Evolutionary conservation across 2,329 filamentous ascomycete genomes (phyloP), one percentile per base, ranked within the genome.

Genomic region (Ceratocystis smalleyi): DNA sequence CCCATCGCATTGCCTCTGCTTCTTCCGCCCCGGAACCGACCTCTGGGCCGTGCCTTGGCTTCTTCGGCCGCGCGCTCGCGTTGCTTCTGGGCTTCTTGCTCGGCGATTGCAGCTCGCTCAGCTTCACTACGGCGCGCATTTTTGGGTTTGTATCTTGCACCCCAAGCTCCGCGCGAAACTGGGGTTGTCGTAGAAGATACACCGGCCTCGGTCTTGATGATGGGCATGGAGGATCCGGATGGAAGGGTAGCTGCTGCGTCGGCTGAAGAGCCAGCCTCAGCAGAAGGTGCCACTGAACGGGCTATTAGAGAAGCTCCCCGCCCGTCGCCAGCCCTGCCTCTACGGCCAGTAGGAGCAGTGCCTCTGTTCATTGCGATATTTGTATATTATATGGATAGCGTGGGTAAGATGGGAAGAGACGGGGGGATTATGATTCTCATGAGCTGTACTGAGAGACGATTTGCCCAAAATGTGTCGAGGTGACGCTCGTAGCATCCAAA

Each of bases 71-170:
- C 74, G 59, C 74, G 72, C 60, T 76, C 74, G 43, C 68, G 73
- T 1, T 75, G 74, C 67, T 77, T 78, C 65, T 76, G 72, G 63
- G 75, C 73, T 66, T 78, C 76, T 63, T 76, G 73, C 12, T 75
- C 72, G 57, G 78, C 78, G 8, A 81, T 71, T 61, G 69, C 75
- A 63, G 79, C 77, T 69, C 79, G 73, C 62, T 80, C 77, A 5
- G 76, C 75, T 64, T 79, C 78, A 71, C 80, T 77, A 75, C 79
- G 73, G 63, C 79, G 75, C 59, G 79, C 70, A 66, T 76, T 78
- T 68, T 76, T 79, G 35, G 79, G 79, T 62, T 75, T 75, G 62
- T 80, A 79, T 45, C 78, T 74, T 47, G 73, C 74, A 8, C 70
- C 66, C 22, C 71, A 70, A n/a, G 73, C 62, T 35, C 59, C 64